Conservation (phyloP, 352 stramenopile genomes). For the Globisporangium cystogenes region DNA sequence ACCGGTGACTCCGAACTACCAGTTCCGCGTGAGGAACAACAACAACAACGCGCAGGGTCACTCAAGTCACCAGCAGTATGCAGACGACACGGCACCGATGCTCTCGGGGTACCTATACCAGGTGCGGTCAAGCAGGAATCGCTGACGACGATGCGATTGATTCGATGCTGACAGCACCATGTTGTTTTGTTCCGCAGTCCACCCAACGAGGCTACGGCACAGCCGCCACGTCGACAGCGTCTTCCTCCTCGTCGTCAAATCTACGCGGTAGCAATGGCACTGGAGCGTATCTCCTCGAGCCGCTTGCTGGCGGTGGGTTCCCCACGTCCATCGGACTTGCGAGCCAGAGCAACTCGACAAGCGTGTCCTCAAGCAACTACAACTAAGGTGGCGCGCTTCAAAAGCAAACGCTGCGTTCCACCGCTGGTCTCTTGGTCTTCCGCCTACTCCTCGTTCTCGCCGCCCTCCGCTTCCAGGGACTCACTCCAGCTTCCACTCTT, state of each 20-base stretch:
- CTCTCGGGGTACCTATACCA: conserved; percentile 67
- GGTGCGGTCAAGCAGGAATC: conserved; percentile 21
- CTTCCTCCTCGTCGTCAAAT: conserved; percentile 22
- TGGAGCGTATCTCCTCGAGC: conserved; percentile 39
- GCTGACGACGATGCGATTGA: neutral
- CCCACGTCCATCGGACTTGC: conserved; percentile 20
- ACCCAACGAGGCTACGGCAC: conserved; percentile 37
- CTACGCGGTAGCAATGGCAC: conserved; percentile 40
- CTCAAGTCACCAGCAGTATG: conserved; percentile 21
- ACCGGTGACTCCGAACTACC: conserved; percentile 32
- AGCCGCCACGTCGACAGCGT: conserved; percentile 13
- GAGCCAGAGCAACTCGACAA: conserved; percentile 1
- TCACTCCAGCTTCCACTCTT: conserved; percentile 11
- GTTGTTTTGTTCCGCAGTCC: conserved; percentile 19
- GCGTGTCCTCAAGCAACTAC: conserved; percentile 2
- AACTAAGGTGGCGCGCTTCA: conserved; percentile 3
- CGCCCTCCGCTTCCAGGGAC: neutral
- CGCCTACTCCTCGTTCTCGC: neutral
- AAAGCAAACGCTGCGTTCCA: neutral
- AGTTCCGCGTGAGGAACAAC: conserved; percentile 27
- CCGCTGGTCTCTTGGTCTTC: neutral
- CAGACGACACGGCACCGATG: conserved; percentile 43
- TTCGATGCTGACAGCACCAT: neutral
- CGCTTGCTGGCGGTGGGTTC: conserved; percentile 34
- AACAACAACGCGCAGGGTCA: conserved; percentile 19